Conservation (phyloP, 164 flowering plant genomes). For the Dillenia turbinata region DNA sequence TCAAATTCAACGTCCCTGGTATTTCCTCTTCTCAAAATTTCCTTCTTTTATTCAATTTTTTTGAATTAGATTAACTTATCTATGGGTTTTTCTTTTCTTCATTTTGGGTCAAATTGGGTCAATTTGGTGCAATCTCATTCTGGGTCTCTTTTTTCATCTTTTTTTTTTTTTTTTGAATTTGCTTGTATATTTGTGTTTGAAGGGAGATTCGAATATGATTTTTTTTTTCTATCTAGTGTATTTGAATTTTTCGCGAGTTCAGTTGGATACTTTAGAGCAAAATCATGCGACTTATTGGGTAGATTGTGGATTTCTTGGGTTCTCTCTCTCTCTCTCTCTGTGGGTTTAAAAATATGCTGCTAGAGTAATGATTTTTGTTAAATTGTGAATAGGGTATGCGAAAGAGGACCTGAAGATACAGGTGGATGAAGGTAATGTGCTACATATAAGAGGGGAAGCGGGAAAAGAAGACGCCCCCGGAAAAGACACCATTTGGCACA, state of each 20-base stretch:
- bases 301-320: too few relatives aligned
- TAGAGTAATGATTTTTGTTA: too few relatives aligned
- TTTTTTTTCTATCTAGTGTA: background rate
- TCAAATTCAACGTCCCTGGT: slow-evolving; percentile 86
- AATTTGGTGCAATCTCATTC: too few relatives aligned
- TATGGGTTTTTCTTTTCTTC: too few relatives aligned
- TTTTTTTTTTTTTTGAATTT: background rate
- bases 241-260: too few relatives aligned
- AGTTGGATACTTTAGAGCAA: too few relatives aligned
- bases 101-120: too few relatives aligned
- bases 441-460: slow-evolving; percentile 48
- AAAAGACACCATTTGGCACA: slow-evolving; percentile 57
- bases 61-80: background rate
- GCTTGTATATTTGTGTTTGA: background rate
- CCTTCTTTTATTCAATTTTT: background rate
- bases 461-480: slow-evolving; percentile 26
- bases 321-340: background rate
- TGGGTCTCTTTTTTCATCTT: background rate
- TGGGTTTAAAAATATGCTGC: too few relatives aligned
- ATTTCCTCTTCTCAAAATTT: background rate
- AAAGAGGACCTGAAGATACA: slow-evolving; percentile 70
- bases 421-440: slow-evolving; percentile 63
- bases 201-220: background rate
- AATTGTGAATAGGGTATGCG: slow-evolving; percentile 36
- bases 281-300: too few relatives aligned